Base-by-base conservation (phyloP, 2,329 filamentous ascomycete species). In the Apiospora phragmitis region DNA sequence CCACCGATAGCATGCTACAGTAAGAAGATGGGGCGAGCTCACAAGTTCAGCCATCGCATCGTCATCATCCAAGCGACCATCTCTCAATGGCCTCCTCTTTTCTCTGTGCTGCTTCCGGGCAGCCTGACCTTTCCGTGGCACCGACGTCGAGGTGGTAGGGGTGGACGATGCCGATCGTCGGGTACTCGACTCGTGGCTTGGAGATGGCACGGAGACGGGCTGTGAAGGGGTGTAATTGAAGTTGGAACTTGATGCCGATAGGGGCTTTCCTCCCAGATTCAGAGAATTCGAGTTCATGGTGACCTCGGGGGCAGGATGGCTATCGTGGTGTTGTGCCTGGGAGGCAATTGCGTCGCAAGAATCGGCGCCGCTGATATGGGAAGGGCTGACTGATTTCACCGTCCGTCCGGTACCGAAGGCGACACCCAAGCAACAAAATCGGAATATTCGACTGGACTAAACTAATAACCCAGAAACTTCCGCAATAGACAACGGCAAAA, bases 21-120 rank as follows among this genome's bases (percentile, higher is more conserved):
- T 71, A 51, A 42, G 41, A 38, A 65, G 55, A 69, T 59, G 66
- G 42, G 26, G 35, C n/a, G 38, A n/a, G 49, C 86, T 89, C 81
- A 84, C 79, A 35, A 95, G 86, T 85, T 98, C 94, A 74, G 91
- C 94, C 89, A 97, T 91, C 77, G 90, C 90, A 88, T 97, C 94
- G 84, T 97, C 94, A 84, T 95, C 91, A 79, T 92, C 88, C 75
- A 92, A 85, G 66, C 82, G 77, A 49, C 81, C 79, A 24, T 78
- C 72, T 65, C 71, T 71, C 70, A 88, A 86, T 66, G 94, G 93
- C 78, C 91, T 91, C 77, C 91, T 92, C 78, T 94, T 93, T 74
- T 90, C 90, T 80, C 94, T 94, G 83, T 98, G 94, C 81, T 96
- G 94, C 80, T 92, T 95, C 81, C 92, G 92, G 69, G 88, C 86